Conservation (phyloP, 495 filamentous ascomycete genomes). For the Penicillium bialowiezense region DNA sequence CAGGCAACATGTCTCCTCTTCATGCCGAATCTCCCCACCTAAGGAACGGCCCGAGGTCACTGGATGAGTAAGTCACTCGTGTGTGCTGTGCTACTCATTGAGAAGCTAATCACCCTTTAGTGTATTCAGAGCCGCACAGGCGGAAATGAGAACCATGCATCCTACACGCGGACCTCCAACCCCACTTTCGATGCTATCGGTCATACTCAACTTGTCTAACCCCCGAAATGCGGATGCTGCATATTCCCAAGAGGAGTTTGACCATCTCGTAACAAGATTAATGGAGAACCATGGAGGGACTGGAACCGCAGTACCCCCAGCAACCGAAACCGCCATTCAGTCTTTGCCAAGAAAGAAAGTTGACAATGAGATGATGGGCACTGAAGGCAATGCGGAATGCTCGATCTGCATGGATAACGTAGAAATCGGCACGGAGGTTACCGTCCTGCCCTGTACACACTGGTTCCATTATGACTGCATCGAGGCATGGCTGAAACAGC, state of each 20-base stretch:
- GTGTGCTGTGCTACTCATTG: too few relatives aligned
- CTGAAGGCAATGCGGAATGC: constrained; percentile 70
- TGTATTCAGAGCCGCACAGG: constrained; percentile 31
- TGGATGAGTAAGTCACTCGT: constrained; percentile 40
- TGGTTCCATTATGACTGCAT: constrained; percentile 87
- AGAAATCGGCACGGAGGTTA: constrained; percentile 68
- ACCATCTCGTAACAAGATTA: constrained; percentile 81
- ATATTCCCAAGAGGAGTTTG: constrained; percentile 84
- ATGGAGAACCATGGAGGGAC: constrained; percentile 72
- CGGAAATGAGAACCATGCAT: constrained; percentile 13
- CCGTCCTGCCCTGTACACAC: constrained; percentile 80
- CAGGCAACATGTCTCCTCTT: constrained; percentile 31
- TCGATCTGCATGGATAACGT: constrained; percentile 93
- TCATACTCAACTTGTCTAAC: constrained; percentile 51
- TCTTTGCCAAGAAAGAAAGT: constrained; percentile 68
- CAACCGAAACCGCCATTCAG: constrained; percentile 68
- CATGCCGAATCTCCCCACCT: constrained; percentile 34
- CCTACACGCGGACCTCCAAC: constrained; percentile 20
- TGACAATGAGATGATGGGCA: constrained; percentile 61
- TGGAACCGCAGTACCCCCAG: constrained; percentile 79
- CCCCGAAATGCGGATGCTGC: constrained; percentile 75
- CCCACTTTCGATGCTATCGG: constrained; percentile 36
- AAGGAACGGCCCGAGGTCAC: constrained; percentile 16
- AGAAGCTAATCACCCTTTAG: constrained; percentile 19
- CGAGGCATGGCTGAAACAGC: constrained; percentile 75